Conservation (phyloP, 345 rosid genomes). For the Stellera chamaejasme region DNA sequence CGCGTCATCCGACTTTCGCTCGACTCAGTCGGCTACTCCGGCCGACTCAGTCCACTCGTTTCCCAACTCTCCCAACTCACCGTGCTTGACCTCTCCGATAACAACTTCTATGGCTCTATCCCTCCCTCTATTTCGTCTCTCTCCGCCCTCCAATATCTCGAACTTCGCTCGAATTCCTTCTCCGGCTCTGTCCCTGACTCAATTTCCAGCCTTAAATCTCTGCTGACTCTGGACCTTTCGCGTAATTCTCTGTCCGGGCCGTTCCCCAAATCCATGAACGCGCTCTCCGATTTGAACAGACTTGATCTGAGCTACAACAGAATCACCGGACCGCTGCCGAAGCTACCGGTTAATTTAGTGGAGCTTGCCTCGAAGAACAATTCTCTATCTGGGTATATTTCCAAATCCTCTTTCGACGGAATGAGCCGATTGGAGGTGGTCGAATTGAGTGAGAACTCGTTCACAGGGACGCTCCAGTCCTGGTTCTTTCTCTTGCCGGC, state of each 20-base stretch:
- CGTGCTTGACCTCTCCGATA: slow-evolving; percentile 65
- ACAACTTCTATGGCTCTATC: slow-evolving; percentile 53
- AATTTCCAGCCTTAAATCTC: slow-evolving; percentile 29
- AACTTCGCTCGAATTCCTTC: slow-evolving; percentile 68
- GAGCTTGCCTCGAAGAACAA: slow-evolving; percentile 67
- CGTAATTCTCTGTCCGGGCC: slow-evolving; percentile 56
- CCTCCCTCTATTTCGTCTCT: slow-evolving; percentile 62
- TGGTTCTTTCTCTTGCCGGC: slow-evolving; percentile 76
- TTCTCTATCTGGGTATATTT: slow-evolving; percentile 49
- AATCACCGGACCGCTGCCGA: slow-evolving; percentile 56
- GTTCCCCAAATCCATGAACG: slow-evolving; percentile 35
- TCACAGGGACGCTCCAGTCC: slow-evolving; percentile 50
- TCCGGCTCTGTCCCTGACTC: slow-evolving; percentile 54
- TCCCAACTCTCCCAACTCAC: slow-evolving; percentile 52
- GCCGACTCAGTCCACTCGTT: slow-evolving; percentile 56
- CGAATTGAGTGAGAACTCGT: slow-evolving; percentile 76
- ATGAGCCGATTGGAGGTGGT: slow-evolving; percentile 56
- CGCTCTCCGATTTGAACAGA: slow-evolving; percentile 33
- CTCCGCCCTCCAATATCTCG: slow-evolving; percentile 33
- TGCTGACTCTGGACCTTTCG: slow-evolving; percentile 52
- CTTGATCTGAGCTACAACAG: slow-evolving; percentile 79
- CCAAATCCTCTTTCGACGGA: slow-evolving; percentile 43
- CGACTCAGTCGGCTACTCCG: slow-evolving; percentile 77
- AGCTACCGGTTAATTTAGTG: slow-evolving; percentile 42
- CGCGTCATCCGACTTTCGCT: slow-evolving; percentile 63